A percentile compares a stretch with the other conserved stretches of the same genome.
Evolutionary conservation across 2,329 filamentous ascomycete species (phyloP).

Genomic region (Fusarium guadeloupense): DNA sequence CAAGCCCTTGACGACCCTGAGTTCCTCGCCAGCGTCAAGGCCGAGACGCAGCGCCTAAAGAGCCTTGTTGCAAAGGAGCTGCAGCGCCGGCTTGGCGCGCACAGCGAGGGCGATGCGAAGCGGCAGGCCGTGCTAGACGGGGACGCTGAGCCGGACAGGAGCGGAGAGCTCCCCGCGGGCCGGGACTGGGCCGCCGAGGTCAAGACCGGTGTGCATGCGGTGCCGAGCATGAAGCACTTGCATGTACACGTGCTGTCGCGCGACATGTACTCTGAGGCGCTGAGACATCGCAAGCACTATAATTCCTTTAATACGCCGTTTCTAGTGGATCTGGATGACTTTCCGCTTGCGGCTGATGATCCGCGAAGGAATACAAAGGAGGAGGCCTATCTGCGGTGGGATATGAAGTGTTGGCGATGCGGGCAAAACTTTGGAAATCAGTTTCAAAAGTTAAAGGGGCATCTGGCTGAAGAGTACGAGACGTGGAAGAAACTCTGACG

Average conservation of each 20-base stretch:
- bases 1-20: slow-evolving; percentile 75
- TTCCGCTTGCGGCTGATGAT: slow-evolving; percentile 77
- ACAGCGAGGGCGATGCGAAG: slow-evolving; percentile 69
- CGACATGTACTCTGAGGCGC: slow-evolving; percentile 76
- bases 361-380: slow-evolving; percentile 64
- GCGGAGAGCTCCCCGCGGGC: slow-evolving; percentile 68
- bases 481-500: slow-evolving; percentile 73
- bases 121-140: slow-evolving; percentile 74
- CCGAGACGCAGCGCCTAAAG: slow-evolving; percentile 69
- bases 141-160: slow-evolving; percentile 47
- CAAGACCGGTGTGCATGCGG: slow-evolving; percentile 81
- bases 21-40: slow-evolving; percentile 72
- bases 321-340: slow-evolving; percentile 79
- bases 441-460: slow-evolving; percentile 78
- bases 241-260: slow-evolving; percentile 88
- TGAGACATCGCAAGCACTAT: slow-evolving; percentile 90
- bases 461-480: slow-evolving; percentile 79
- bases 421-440: slow-evolving; percentile 75
- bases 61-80: slow-evolving; percentile 78
- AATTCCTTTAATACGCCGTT: slow-evolving; percentile 90
- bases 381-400: slow-evolving; percentile 68
- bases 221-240: slow-evolving; percentile 90
- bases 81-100: slow-evolving; percentile 70
- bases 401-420: slow-evolving; percentile 88
- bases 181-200: slow-evolving; percentile 83